A percentile compares a stretch with the other conserved stretches of the same genome.
Evolutionary conservation across 2,329 filamentous ascomycete genomes (phyloP).

Genomic region (Aspergillus fischeri): DNA sequence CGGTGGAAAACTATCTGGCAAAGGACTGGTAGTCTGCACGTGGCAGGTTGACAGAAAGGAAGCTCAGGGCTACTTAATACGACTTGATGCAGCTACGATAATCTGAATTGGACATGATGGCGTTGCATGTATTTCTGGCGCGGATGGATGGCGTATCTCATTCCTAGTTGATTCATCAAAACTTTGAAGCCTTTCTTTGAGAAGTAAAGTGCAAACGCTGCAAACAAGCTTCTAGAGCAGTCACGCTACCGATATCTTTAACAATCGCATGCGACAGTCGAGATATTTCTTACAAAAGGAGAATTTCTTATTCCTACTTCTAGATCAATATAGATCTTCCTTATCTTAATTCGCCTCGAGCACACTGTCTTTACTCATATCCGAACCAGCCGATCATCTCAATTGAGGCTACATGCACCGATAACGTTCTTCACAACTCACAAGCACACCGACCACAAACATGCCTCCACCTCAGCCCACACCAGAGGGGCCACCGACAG

Average conservation of each 20-base stretch:
- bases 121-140: neutral
- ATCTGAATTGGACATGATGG: neutral
- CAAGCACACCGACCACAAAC: neutral
- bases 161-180: neutral
- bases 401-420: neutral
- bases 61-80: neutral
- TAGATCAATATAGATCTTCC: neutral
- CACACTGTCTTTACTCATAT: neutral
- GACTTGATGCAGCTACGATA: neutral
- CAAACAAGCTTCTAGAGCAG: slow-evolving; percentile 10
- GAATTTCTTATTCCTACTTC: neutral
- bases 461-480: slow-evolving; percentile 8
- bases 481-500: neutral
- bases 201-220: slow-evolving; percentile 12
- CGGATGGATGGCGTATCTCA: neutral
- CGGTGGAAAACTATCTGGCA: slow-evolving; percentile 15
- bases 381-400: slow-evolving; percentile 11
- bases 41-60: neutral
- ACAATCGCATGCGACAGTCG: neutral
- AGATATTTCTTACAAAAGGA: neutral
- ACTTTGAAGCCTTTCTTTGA: neutral
- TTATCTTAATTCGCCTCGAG: neutral
- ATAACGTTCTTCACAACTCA: slow-evolving; percentile 1
- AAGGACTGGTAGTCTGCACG: slow-evolving; percentile 16
- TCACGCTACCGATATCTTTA: neutral